Conservation (phyloP, 2,329 filamentous ascomycete species). For the Chrysoporthe cubensis region DNA sequence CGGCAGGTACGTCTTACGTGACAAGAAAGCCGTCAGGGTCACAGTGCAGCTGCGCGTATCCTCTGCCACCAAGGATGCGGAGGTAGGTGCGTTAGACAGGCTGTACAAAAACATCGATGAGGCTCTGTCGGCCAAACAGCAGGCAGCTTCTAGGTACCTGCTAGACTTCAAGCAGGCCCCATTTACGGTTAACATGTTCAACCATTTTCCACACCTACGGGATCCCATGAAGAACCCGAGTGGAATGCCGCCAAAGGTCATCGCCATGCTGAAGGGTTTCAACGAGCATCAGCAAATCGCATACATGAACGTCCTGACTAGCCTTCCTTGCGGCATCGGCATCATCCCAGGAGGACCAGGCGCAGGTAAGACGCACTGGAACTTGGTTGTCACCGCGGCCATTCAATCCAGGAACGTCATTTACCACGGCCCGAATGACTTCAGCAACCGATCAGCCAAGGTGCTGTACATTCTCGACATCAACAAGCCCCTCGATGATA, state of each 20-base stretch:
- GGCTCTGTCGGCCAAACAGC: conserved; percentile 27
- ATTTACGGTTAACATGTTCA: conserved; percentile 31
- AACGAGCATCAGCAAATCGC: conserved; percentile 45
- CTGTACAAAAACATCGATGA: conserved; percentile 15
- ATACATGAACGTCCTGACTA: conserved; percentile 41
- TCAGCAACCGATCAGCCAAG: conserved; percentile 37
- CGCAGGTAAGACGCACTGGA: conserved; percentile 53
- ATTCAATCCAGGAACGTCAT: conserved; percentile 25
- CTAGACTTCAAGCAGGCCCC: conserved; percentile 31
- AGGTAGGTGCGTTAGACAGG: conserved; percentile 23
- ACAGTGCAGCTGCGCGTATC: conserved; percentile 22
- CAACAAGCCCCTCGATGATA: conserved; percentile 52
- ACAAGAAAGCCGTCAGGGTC: conserved; percentile 23
- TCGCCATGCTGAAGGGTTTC: conserved; percentile 38
- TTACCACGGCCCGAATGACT: conserved; percentile 38
- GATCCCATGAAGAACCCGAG: conserved; percentile 23
- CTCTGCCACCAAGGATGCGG: conserved; percentile 24
- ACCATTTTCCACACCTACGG: conserved; percentile 32
- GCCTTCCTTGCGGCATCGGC: conserved; percentile 47
- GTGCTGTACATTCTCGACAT: conserved; percentile 53
- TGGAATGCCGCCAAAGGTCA: conserved; percentile 27
- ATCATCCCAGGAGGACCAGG: conserved; percentile 53
- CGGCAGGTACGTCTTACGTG: conserved; percentile 12
- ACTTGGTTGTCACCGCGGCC: conserved; percentile 44
- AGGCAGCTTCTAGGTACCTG: conserved; percentile 32